These are phyloP conservation scores for Lactarius indigo DNA, from an alignment of 768 basidiomycete species.

Conservation along the genomic window DNA sequence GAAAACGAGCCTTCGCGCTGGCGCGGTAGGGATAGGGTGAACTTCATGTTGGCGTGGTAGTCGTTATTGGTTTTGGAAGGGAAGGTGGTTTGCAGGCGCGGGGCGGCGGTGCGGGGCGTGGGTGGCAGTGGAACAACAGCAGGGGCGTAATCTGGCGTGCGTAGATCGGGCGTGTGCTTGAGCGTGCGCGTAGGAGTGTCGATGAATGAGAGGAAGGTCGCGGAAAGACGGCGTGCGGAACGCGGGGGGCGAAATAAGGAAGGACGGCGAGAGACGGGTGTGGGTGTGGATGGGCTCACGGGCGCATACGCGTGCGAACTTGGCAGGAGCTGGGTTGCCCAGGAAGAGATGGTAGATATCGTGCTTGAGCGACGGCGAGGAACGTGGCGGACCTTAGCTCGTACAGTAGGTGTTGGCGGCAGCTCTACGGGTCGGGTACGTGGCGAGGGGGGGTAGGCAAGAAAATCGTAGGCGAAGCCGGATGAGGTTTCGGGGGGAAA, in stretches of 20 bases:
- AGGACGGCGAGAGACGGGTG: slow-evolving; percentile 33
- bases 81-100: background rate
- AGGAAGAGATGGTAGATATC: slow-evolving; percentile 49
- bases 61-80: background rate
- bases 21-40: slow-evolving; percentile 42
- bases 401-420: slow-evolving; percentile 28
- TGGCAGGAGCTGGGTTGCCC: slow-evolving; percentile 52
- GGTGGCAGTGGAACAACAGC: slow-evolving; percentile 46
- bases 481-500: slow-evolving; percentile 13
- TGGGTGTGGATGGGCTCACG: slow-evolving; percentile 32
- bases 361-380: slow-evolving; percentile 40
- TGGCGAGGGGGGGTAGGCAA: slow-evolving; percentile 32
- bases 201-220: slow-evolving; percentile 44
- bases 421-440: slow-evolving; percentile 31
- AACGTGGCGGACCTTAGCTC: slow-evolving; percentile 15
- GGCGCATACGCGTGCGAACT: slow-evolving; percentile 52
- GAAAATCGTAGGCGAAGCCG: slow-evolving; percentile 28
- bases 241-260: slow-evolving; percentile 23
- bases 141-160: slow-evolving; percentile 60
- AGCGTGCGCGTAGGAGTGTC: slow-evolving; percentile 46
- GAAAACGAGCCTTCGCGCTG: slow-evolving; percentile 1
- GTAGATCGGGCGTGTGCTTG: slow-evolving; percentile 46
- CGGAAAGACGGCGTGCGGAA: slow-evolving; percentile 40
- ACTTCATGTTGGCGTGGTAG: slow-evolving; percentile 25
- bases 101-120: slow-evolving; percentile 8